Evolutionary conservation across 2,329 filamentous ascomycete genomes (phyloP), one percentile per base, ranked within the genome.

Genomic region (Clonostachys rhizophaga): DNA sequence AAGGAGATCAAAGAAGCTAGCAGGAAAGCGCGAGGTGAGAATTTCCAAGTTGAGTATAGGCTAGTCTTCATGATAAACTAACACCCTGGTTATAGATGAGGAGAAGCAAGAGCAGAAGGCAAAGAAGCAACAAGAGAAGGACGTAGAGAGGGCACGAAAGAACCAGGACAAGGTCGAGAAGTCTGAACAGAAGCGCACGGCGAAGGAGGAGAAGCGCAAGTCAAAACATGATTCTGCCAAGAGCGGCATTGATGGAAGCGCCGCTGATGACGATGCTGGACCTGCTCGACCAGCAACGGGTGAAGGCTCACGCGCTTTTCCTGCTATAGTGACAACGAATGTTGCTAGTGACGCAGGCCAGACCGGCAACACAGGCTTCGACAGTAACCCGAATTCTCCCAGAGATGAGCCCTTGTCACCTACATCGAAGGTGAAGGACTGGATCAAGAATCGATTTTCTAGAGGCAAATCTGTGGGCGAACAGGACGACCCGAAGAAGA

Each of bases 1-100:
- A 74, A 66, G 50, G 78, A 83, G 58, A 61, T 76, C 5, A 75
- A 76, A 46, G 75, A 79, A 5, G 72, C 76, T 14, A 68, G 73
- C 37, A 76, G 70, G 57, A 77, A 76, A 52, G 56, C 79, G 14
- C 86, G 77, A 61, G 78, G 86, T 87, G 63, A 63, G 80, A 67
- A 30, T 13, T 39, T 11, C 2, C 5, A 39, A 39, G 3, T 39
- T 18, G 14, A n/a, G 3, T 3, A 39, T 12, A n/a, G 10, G 36
- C 11, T 5, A 30, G 24, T 30, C 24, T 4, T 3, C 24, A 4
- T 24, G 17, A 44, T 30, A 30, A 30, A 30, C 24, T 30, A 30
- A 33, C 16, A 16, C 40, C 7, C 5, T 16, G 8, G 9, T 10
- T 34, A 17, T 49, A 77, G 72, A 70, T 8, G 66, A 82, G 57